Evolutionary conservation across 2,329 filamentous ascomycete species (phyloP).

Genomic region (Saccharata proteae): DNA sequence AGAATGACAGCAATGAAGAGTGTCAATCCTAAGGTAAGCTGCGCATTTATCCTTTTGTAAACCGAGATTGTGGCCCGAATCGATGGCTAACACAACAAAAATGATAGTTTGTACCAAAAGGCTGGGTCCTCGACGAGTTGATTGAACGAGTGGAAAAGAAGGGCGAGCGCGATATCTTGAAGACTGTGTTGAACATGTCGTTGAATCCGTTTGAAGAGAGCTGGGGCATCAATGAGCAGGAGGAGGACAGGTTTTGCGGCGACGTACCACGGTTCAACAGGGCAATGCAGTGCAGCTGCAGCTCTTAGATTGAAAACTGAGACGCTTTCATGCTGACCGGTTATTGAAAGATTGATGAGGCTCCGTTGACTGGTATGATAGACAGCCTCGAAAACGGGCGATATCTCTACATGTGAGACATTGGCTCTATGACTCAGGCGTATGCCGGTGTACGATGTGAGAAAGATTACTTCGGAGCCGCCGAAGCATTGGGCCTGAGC

Average conservation of each 20-base stretch:
- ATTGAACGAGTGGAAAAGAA: constrained; percentile 81
- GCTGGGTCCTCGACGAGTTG: constrained; percentile 88
- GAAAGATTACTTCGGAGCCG: too few relatives aligned
- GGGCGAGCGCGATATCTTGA: constrained; percentile 66
- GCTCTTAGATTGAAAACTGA: constrained; percentile 64
- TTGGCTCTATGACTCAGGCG: too few relatives aligned
- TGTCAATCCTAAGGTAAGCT: constrained; percentile 65
- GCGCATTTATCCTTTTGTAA: background rate
- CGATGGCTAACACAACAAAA: constrained; percentile 4
- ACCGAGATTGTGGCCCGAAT: background rate
- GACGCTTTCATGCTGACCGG: too few relatives aligned
- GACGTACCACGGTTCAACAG: constrained; percentile 70
- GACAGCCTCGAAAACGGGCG: too few relatives aligned
- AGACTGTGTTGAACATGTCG: constrained; percentile 69
- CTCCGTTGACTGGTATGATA: too few relatives aligned
- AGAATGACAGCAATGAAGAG: constrained; percentile 64
- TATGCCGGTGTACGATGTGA: too few relatives aligned
- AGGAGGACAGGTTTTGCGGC: constrained; percentile 73
- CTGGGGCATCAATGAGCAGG: constrained; percentile 55
- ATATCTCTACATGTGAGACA: too few relatives aligned
- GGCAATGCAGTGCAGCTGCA: constrained; percentile 91
- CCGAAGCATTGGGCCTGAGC: too few relatives aligned
- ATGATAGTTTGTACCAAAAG: constrained; percentile 62
- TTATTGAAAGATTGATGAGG: too few relatives aligned
- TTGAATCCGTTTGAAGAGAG: constrained; percentile 72